Evolutionary conservation across 75 land plant genomes (phyloP).

Genomic region (Ceratopteris richardii): DNA sequence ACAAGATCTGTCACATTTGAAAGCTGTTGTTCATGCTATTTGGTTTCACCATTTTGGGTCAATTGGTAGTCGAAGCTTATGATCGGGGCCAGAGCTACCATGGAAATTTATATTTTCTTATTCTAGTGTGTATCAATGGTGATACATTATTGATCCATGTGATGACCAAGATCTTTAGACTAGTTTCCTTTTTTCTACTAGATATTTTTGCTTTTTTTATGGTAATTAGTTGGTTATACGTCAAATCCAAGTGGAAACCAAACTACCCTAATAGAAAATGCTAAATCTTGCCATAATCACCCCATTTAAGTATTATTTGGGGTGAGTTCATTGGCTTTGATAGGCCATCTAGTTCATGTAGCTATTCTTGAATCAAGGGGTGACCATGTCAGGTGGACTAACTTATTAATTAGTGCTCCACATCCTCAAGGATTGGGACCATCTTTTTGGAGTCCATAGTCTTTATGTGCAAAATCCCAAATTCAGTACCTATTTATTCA

Average conservation of each 20-base stretch:
- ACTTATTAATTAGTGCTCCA: not conserved
- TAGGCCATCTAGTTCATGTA: constrained; percentile 5
- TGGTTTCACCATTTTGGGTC: too few species aligned
- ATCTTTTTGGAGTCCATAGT: not conserved
- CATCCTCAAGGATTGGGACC: constrained; percentile 10
- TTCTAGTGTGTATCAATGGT: too few species aligned
- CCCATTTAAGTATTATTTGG: constrained; percentile 4
- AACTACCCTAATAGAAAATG: constrained; percentile 2
- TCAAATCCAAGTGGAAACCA: constrained; percentile 5
- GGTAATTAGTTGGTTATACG: constrained; percentile 1
- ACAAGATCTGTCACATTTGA: too few species aligned
- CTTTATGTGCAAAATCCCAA: not conserved
- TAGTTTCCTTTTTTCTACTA: constrained; percentile 10
- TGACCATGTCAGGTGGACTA: not conserved
- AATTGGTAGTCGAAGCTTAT: too few species aligned
- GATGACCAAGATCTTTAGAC: constrained; percentile 15
- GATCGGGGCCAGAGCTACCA: too few species aligned
- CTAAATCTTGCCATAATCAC: constrained; percentile 3
- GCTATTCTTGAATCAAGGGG: constrained; percentile 10
- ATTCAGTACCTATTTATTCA: constrained; percentile 5
- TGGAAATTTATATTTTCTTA: too few species aligned
- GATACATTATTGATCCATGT: constrained; percentile 11
- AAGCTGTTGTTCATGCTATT: too few species aligned
- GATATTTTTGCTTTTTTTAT: not conserved
- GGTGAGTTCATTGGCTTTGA: constrained; percentile 6